Evolutionary conservation across 257 asterid species (phyloP).

Genomic region (Pogostemon cablin): DNA sequence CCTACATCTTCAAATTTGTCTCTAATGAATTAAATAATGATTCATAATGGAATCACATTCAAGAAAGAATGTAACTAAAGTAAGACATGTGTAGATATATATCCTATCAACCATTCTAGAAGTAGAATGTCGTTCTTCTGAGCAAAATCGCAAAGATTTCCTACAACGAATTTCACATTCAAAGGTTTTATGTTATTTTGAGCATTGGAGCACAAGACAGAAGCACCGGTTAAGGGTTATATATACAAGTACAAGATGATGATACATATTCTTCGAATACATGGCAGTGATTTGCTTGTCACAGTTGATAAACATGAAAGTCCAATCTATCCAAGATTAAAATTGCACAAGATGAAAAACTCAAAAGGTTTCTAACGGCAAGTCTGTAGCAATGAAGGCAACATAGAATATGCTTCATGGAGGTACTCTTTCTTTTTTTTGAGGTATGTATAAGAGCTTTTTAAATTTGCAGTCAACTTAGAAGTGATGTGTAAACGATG

Average conservation of each 20-base stretch:
- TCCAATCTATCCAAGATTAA: background rate
- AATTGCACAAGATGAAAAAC: constrained; percentile 16
- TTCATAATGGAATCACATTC: constrained; percentile 26
- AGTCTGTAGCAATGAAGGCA: background rate
- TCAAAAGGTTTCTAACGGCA: background rate
- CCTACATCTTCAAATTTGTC: constrained; percentile 25
- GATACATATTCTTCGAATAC: background rate
- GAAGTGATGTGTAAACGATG: background rate
- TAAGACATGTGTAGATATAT: constrained; percentile 11
- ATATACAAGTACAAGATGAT: constrained; percentile 16
- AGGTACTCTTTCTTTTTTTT: constrained; percentile 2
- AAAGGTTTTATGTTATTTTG: background rate
- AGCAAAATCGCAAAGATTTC: background rate
- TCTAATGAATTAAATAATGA: constrained; percentile 16
- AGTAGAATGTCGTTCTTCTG: background rate
- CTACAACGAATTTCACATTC: background rate
- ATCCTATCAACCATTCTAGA: constrained; percentile 6
- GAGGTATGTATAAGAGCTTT: background rate
- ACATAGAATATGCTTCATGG: constrained; percentile 18
- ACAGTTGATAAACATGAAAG: constrained; percentile 7
- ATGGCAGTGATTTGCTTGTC: background rate
- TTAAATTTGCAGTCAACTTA: constrained; percentile 7
- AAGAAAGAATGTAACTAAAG: constrained; percentile 32
- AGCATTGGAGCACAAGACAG: background rate
- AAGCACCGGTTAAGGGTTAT: constrained; percentile 1